Conservation (phyloP, 768 basidiomycete genomes). For the Amanita rimosa region DNA sequence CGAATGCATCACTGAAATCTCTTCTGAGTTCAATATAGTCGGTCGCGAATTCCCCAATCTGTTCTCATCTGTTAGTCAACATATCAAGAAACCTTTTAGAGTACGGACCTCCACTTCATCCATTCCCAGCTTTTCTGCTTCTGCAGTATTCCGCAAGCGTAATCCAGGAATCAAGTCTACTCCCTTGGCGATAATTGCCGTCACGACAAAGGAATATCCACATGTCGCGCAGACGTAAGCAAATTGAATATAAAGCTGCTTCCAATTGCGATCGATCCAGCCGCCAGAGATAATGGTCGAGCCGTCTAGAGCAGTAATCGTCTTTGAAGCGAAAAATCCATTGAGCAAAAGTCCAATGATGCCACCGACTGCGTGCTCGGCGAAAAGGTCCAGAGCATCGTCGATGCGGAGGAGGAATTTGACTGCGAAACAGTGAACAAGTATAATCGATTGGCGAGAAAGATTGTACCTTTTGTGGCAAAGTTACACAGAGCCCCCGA, state of each 20-base stretch:
- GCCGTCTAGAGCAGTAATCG: constrained; percentile 59
- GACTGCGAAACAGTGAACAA: constrained; percentile 26
- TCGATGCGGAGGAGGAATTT: constrained; percentile 66
- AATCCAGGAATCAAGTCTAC: constrained; percentile 51
- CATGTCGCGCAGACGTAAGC: constrained; percentile 48
- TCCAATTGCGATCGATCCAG: constrained; percentile 69
- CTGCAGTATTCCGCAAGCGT: constrained; percentile 36
- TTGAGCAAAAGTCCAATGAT: constrained; percentile 65
- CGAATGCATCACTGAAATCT: constrained; percentile 37
- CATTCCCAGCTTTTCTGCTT: constrained; percentile 53
- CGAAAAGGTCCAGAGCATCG: constrained; percentile 88
- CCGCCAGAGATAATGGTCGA: constrained; percentile 48
- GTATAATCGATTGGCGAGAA: neutral
- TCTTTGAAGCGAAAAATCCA: constrained; percentile 60
- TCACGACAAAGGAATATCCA: constrained; percentile 50
- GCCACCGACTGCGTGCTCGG: constrained; percentile 83
- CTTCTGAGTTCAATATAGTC: constrained; percentile 64
- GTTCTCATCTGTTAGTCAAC: neutral
- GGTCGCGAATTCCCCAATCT: constrained; percentile 62
- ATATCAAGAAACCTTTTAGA: neutral
- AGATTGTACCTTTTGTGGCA: constrained; percentile 61
- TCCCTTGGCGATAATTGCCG: constrained; percentile 46
- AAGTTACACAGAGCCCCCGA: constrained; percentile 71
- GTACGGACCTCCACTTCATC: constrained; percentile 54
- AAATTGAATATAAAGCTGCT: constrained; percentile 72